Base-by-base conservation (phyloP, 192 early-diverging fungal genomes). In the Haplosporangium gracile region DNA sequence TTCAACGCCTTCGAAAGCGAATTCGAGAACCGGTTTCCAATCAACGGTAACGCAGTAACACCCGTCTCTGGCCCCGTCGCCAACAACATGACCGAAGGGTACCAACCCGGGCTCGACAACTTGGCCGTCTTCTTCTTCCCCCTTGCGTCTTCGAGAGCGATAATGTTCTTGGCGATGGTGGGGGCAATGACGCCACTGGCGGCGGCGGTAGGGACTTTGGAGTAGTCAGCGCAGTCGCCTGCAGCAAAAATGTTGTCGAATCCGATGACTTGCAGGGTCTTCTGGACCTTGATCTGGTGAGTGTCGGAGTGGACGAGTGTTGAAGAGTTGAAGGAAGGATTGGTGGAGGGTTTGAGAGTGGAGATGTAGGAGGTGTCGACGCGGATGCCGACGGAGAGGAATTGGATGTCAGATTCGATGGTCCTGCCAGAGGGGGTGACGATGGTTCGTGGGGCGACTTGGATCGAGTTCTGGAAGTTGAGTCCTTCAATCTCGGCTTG, bases 401-500 rank as follows among this genome's bases (percentile, higher is more conserved):
- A 89, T 77, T 93, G 91, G 34, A 96, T 73, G 20, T 96, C 94
- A 7, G 92, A 90, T 10, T 85, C 79, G 75, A 95, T 89, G 26
- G 72, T 75, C 0, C 65, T 60, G 6, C 93, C 93, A 0, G 79
- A 88, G 29, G 70, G 72, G n/a, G 92, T 92, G 2, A 47, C 63
- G 42, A 96, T 80, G 15, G 88, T 87, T 1, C 85, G 38, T 20
- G 87, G 72, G 6, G 85, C 88, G 29, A 84, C 53, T 4, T 73
- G 91, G 87, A 75, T 93, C 57, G 75, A 89, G 79, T 45, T 72
- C 16, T 15, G 65, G 73, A 47, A 76, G 77, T 5, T 75, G 70
- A 49, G 90, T 74, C n/a, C 83, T n/a, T 76, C 83, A 26, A 90
- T 85, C 3, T 86, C 71, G 13, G 91, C 88, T 34, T 83, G 82